phyloP scores from a whole-genome alignment of 805 yeast genomes.

The Scheffersomyces ergatensis region DNA sequence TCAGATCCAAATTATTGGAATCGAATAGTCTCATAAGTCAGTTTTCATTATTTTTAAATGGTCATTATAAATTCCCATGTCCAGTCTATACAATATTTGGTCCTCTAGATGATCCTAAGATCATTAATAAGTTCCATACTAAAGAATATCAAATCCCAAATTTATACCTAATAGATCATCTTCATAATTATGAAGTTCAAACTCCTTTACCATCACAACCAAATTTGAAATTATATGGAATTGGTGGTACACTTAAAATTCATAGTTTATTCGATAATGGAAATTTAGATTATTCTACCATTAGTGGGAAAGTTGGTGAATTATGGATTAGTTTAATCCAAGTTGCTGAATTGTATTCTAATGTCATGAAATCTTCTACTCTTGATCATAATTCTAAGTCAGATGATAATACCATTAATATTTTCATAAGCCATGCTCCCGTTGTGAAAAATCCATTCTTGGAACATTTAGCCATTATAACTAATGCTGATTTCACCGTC shows the following conservation, averaged over 20 bases:
- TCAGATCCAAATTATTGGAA: conserved; percentile 7
- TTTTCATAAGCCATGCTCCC: conserved; percentile 68
- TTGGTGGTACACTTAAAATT: conserved; percentile 69
- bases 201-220: conserved; percentile 41
- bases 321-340: conserved; percentile 74
- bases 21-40: conserved; percentile 13
- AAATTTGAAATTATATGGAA: conserved; percentile 56
- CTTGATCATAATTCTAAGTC: background rate
- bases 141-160: conserved; percentile 57
- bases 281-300: conserved; percentile 8
- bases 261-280: conserved; percentile 61
- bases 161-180: conserved; percentile 61
- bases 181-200: conserved; percentile 39
- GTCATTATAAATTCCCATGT: conserved; percentile 43
- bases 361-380: conserved; percentile 6
- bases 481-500: conserved; percentile 70
- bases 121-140: conserved; percentile 58
- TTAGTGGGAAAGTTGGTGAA: conserved; percentile 47
- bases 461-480: conserved; percentile 62
- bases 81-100: conserved; percentile 83
- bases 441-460: conserved; percentile 68
- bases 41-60: conserved; percentile 16
- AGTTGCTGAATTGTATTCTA: conserved; percentile 56
- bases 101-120: conserved; percentile 69
- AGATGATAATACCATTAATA: conserved; percentile 42